A percentile compares a stretch with the other conserved stretches of the same genome.
phyloP scores from a whole-genome alignment of 2,329 filamentous ascomycete species.

The Nannizziopsis arthrosporioides region DNA sequence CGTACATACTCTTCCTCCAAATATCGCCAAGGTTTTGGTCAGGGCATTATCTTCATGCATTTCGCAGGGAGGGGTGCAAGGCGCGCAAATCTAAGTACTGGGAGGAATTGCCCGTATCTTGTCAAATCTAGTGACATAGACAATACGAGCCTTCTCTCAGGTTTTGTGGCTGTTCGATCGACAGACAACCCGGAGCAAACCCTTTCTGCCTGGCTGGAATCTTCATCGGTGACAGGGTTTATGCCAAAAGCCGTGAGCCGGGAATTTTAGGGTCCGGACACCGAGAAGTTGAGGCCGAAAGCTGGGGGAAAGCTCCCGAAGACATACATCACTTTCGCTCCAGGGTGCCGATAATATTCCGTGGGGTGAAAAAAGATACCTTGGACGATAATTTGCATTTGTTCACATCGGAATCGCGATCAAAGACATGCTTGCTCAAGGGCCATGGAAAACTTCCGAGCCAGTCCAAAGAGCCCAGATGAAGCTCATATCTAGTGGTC shows the following conservation, averaged over 20 bases:
- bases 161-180: constrained; percentile 42
- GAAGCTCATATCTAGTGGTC: no score
- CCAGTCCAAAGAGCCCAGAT: no score
- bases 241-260: constrained; percentile 31
- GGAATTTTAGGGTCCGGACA: constrained; percentile 24
- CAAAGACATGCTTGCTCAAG: not conserved
- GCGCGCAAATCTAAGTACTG: constrained; percentile 36
- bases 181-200: constrained; percentile 23
- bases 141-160: constrained; percentile 40
- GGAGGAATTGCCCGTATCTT: constrained; percentile 17
- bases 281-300: constrained; percentile 27
- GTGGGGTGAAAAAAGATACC: constrained; percentile 21
- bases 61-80: constrained; percentile 27
- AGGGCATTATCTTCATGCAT: constrained; percentile 15
- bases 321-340: constrained; percentile 18
- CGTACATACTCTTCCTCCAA: no score
- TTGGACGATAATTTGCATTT: constrained; percentile 24
- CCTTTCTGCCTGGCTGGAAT: constrained; percentile 26
- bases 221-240: constrained; percentile 34
- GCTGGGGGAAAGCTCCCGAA: constrained; percentile 28
- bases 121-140: constrained; percentile 18
- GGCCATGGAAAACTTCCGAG: no score
- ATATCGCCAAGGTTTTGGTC: no score
- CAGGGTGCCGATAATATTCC: constrained; percentile 10
- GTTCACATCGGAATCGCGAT: not conserved